phyloP scores from a whole-genome alignment of 1,284 basidiomycete species.

The Melampsora larici-populina region DNA sequence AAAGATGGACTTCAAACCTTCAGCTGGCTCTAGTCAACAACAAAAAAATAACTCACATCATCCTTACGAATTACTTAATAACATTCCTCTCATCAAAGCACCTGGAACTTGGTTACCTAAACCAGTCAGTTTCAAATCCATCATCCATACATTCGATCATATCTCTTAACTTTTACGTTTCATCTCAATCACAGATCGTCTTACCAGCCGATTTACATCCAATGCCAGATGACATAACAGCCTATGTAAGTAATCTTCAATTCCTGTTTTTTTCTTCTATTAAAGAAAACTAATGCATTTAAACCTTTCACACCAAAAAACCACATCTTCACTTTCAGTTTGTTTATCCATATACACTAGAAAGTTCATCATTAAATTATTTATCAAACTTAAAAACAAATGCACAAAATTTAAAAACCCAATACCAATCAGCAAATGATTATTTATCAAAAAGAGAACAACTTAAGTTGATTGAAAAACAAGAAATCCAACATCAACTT shows the following conservation, averaged over 20 bases:
- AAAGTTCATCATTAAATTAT: constrained; percentile 36
- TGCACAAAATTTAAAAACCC: constrained; percentile 8
- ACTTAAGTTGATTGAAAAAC: constrained; percentile 17
- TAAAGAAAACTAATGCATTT: no score
- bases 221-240: constrained; percentile 37
- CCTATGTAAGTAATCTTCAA: constrained; percentile 25
- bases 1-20: not conserved
- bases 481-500: constrained; percentile 16
- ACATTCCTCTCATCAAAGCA: constrained; percentile 40
- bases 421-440: constrained; percentile 9
- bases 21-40: not conserved
- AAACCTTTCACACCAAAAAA: not conserved
- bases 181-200: constrained; percentile 7
- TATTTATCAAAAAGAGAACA: constrained; percentile 19
- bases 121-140: constrained; percentile 23
- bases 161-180: not conserved
- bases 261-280: no score
- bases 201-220: constrained; percentile 39
- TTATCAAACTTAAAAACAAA: constrained; percentile 9
- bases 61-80: not conserved
- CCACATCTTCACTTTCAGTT: constrained; percentile 17
- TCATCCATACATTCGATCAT: not conserved
- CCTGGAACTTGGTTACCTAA: constrained; percentile 43
- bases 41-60: not conserved
- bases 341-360: constrained; percentile 39